Evolutionary conservation across 345 rosid genomes (phyloP).

Genomic region (Populus davidiana): DNA sequence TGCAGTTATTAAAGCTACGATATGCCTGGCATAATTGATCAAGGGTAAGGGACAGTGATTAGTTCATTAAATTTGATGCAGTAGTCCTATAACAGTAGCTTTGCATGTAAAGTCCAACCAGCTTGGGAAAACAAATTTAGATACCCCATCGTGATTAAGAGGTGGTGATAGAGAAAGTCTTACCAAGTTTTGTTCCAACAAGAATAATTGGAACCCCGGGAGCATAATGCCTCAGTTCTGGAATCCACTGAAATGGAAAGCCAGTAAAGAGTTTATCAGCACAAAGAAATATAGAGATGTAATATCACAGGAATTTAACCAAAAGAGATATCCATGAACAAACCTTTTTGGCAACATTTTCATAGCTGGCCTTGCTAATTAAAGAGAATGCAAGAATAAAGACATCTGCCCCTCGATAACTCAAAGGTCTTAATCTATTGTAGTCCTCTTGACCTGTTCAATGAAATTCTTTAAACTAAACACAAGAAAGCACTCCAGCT

Average conservation of each 20-base stretch:
- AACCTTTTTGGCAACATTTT: conserved; percentile 94
- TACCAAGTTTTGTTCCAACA: conserved; percentile 96
- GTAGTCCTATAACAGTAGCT: neutral
- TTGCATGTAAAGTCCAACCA: neutral
- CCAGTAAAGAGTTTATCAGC: conserved; percentile 14
- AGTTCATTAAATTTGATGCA: neutral
- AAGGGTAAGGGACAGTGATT: neutral
- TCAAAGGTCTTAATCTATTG: conserved; percentile 84
- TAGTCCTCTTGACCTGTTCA: conserved; percentile 90
- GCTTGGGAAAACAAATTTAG: neutral
- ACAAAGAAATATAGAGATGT: neutral
- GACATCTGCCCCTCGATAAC: conserved; percentile 95
- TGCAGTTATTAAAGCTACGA: neutral
- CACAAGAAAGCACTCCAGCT: neutral
- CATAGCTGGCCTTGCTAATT: conserved; percentile 98
- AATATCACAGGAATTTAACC: neutral
- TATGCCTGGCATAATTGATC: neutral
- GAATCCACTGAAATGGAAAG: conserved; percentile 76
- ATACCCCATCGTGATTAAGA: neutral
- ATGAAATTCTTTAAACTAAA: neutral
- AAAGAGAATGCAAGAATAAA: conserved; percentile 93
- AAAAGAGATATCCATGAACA: neutral
- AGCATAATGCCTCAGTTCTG: conserved; percentile 90
- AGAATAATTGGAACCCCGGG: conserved; percentile 91
- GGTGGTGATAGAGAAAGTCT: neutral